A percentile compares a stretch with the other conserved stretches of the same genome.
Conservation (phyloP, 768 basidiomycete species). For the Cystoderma amianthinum region DNA sequence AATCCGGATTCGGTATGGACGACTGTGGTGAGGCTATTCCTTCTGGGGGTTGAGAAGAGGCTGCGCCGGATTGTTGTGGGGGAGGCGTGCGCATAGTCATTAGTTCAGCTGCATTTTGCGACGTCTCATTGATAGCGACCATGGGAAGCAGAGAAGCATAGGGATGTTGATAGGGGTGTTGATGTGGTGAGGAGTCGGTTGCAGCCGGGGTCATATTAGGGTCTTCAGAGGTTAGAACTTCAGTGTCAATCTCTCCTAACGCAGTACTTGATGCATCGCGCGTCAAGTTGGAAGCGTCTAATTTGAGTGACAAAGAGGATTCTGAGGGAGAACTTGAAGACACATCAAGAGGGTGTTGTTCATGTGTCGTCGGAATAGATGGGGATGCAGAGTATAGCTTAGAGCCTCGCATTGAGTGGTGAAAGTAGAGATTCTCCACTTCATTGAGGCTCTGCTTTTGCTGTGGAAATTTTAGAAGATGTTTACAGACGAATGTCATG, state of each 20-base stretch:
- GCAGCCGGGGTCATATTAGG: too few species aligned
- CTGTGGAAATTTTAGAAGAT: constrained; percentile 21
- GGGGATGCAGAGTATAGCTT: constrained; percentile 19
- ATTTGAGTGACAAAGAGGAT: constrained; percentile 21
- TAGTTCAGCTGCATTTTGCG: neutral
- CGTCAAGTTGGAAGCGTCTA: constrained; percentile 3
- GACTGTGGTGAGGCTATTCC: neutral
- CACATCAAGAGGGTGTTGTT: neutral
- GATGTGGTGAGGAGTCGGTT: too few species aligned
- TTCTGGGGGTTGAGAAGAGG: neutral
- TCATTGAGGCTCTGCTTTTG: constrained; percentile 76
- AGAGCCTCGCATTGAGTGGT: constrained; percentile 45
- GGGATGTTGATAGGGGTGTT: too few species aligned
- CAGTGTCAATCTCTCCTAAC: too few species aligned
- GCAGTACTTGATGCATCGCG: neutral
- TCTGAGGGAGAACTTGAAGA: constrained; percentile 8
- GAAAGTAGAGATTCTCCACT: constrained; percentile 80
- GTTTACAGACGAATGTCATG: constrained; percentile 3
- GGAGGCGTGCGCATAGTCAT: too few species aligned
- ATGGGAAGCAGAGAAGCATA: too few species aligned
- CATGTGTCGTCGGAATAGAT: constrained; percentile 17
- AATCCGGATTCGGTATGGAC: neutral
- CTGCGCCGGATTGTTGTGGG: neutral
- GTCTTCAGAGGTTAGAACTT: too few species aligned
- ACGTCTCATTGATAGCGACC: neutral